Base-by-base conservation (phyloP, 2,329 filamentous ascomycete species). In the Pezicula rhizophila region DNA sequence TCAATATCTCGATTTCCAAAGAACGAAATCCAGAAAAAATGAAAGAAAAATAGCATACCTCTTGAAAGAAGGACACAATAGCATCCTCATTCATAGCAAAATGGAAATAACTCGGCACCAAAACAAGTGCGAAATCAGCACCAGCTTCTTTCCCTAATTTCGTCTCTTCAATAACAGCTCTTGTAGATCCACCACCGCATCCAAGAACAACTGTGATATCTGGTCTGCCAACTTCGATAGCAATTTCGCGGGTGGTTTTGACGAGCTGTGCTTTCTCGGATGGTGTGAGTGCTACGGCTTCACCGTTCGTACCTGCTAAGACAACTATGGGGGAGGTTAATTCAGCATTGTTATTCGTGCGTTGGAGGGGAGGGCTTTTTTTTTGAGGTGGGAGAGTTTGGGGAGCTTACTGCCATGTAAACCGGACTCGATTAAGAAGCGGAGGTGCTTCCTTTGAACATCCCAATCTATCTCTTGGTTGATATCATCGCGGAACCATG, bases 31-130 rank as follows among this genome's bases (percentile, higher is more conserved):
- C 20, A 39, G 10, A 37, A 14, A 37, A 17, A 63, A 14, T n/a
- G 33, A 26, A 38, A 17, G 17, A n/a, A 38, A 18, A 20, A 18
- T 10, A 17, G 49, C 44, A 14, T 34, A 54, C 50, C 28, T 57
- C 73, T 23, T 66, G 65, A 68, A 82, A 84, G 62, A 79, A 80
- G 31, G 73, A 70, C 40, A 74, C 67, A 18, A 83, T 66, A 4
- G 73, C 71, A 31, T 75, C 72, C 38, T 70, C 68, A 33, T 67
- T 62, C 62, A 70, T 66, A 31, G 67, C 64, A 46, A 67, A 68
- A 52, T 68, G 65, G 53, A 69, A 70, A 51, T 68, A 70, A 35
- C 63, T 66, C 2, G 68, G 68, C 1, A 66, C 60, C 6, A 71
- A 60, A 3, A 69, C 65, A 8, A 71, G 60, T 34, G 60, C 68